These are phyloP conservation scores for Boeremia lycopersici DNA, from an alignment of 2,329 filamentous ascomycete species.

Conservation along the genomic window DNA sequence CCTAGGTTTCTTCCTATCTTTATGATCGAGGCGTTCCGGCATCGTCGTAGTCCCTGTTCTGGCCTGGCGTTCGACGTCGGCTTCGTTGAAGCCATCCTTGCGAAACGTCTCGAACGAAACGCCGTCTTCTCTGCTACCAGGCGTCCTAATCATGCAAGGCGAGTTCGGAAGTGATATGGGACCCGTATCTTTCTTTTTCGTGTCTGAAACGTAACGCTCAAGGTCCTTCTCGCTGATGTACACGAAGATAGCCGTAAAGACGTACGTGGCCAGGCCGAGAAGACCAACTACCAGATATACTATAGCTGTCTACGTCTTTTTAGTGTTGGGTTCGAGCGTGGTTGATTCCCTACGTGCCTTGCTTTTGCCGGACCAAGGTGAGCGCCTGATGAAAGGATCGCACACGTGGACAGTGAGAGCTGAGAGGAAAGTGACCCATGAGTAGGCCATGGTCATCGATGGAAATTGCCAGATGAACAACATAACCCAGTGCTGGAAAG, in stretches of 20 bases:
- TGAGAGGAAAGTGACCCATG: slow-evolving; percentile 33
- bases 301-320: slow-evolving; percentile 29
- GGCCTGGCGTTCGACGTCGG: slow-evolving; percentile 6
- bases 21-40: neutral
- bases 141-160: neutral
- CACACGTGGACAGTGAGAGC: slow-evolving; percentile 38
- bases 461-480: slow-evolving; percentile 41
- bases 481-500: slow-evolving; percentile 35
- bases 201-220: slow-evolving; percentile 21
- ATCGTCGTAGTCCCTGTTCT: neutral
- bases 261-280: slow-evolving; percentile 32
- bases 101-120: slow-evolving; percentile 6
- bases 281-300: slow-evolving; percentile 28
- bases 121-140: neutral
- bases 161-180: neutral
- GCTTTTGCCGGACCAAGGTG: slow-evolving; percentile 26
- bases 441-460: slow-evolving; percentile 38
- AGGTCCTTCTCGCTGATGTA: slow-evolving; percentile 35
- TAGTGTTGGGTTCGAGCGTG: neutral
- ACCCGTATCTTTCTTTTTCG: neutral
- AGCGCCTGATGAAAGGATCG: slow-evolving; percentile 28
- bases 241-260: slow-evolving; percentile 32
- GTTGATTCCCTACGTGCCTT: slow-evolving; percentile 17
- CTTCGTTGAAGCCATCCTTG: slow-evolving; percentile 6
- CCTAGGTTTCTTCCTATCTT: slow-evolving; percentile 6